Percentiles rank a stretch among this genome's conserved stretches.
Evolutionary conservation across 768 basidiomycete species (phyloP).

Genomic region (Hortiboletus flavorubellus): DNA sequence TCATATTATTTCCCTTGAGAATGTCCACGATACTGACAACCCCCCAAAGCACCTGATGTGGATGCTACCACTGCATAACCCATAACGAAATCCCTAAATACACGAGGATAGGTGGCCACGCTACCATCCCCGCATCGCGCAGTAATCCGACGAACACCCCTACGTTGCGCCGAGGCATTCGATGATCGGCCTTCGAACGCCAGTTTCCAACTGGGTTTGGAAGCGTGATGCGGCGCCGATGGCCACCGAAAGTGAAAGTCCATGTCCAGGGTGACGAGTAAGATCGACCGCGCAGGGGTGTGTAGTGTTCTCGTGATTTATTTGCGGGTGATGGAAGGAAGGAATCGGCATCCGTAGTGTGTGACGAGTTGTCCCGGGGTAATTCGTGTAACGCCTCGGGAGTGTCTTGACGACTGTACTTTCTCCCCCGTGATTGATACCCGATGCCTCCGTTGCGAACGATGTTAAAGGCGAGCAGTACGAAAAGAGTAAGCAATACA

Average conservation of each 20-base stretch:
- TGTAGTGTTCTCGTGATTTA: constrained; percentile 7
- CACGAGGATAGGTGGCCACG: constrained; percentile 35
- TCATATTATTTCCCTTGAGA: not conserved
- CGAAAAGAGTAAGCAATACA: constrained; percentile 52
- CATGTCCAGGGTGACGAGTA: constrained; percentile 20
- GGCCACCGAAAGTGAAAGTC: constrained; percentile 25
- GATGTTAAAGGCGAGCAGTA: constrained; percentile 36
- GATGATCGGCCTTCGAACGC: constrained; percentile 5
- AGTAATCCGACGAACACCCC: constrained; percentile 30
- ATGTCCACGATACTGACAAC: not conserved
- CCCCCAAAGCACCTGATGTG: not conserved
- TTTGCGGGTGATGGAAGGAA: constrained; percentile 19
- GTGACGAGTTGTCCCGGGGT: constrained; percentile 2
- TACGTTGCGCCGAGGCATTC: constrained; percentile 14
- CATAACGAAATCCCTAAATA: constrained; percentile 35
- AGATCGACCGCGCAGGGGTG: constrained; percentile 12
- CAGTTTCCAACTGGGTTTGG: constrained; percentile 15
- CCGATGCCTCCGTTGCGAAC: constrained; percentile 9
- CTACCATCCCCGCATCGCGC: constrained; percentile 32
- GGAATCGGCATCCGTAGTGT: constrained; percentile 4
- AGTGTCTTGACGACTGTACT: constrained; percentile 5
- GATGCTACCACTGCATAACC: constrained; percentile 25
- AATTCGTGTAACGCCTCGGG: constrained; percentile 12
- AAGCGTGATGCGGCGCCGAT: constrained; percentile 23
- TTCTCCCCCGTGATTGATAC: constrained; percentile 7